A percentile compares a stretch with the other conserved stretches of the same genome.
Evolutionary conservation across 495 filamentous ascomycete species (phyloP).

Genomic region (Hypomontagnella submonticulosa): DNA sequence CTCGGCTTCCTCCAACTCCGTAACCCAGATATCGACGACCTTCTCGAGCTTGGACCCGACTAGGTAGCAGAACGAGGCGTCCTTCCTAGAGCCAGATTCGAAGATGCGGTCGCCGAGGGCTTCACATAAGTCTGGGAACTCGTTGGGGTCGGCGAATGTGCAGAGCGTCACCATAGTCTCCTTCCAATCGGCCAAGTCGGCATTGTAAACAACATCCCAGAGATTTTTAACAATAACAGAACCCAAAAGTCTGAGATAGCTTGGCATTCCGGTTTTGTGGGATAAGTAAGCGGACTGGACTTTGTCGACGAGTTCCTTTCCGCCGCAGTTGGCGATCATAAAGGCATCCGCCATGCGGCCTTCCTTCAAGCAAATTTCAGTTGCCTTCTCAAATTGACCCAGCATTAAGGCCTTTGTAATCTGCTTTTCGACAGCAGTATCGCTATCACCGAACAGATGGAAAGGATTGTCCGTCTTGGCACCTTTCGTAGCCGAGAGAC

Average conservation of each 20-base stretch:
- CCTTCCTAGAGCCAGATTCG: constrained; percentile 78
- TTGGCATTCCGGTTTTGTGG: constrained; percentile 81
- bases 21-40: constrained; percentile 92
- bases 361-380: constrained; percentile 87
- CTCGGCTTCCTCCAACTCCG: constrained; percentile 85
- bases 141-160: constrained; percentile 88
- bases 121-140: constrained; percentile 97
- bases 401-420: constrained; percentile 90
- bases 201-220: constrained; percentile 98
- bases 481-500: constrained; percentile 64
- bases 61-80: constrained; percentile 95
- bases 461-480: constrained; percentile 64
- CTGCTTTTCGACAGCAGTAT: constrained; percentile 81
- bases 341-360: constrained; percentile 94
- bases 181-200: constrained; percentile 92
- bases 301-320: constrained; percentile 92
- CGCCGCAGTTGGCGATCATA: constrained; percentile 97
- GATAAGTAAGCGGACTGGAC: constrained; percentile 92
- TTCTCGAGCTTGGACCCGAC: constrained; percentile 97
- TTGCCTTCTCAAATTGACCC: constrained; percentile 89
- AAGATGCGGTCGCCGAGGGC: constrained; percentile 91
- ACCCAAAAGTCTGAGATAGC: constrained; percentile 89
- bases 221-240: constrained; percentile 96
- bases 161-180: constrained; percentile 95
- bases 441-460: constrained; percentile 78